Base-by-base conservation (phyloP, 371 early-diverging fungal species). In the Thermomucor indicae-seudaticae region DNA sequence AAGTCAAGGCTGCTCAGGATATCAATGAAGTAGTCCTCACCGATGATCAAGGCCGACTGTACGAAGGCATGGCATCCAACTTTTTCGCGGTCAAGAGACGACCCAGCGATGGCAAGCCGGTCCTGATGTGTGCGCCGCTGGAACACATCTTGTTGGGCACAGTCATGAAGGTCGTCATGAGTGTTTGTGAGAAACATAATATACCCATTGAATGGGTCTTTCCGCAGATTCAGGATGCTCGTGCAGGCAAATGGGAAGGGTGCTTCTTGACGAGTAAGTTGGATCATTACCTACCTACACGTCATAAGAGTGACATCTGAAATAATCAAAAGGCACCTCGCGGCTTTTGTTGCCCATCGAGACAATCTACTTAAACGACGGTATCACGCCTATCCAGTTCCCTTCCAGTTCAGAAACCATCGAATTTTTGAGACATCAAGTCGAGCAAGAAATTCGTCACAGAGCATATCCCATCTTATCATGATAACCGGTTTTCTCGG, bases 11-110 rank as follows among this genome's bases (percentile, higher is more conserved):
- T n/a, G n/a, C n/a, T n/a, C n/a, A 53, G 14, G 76, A 77, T 41
- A 57, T 77, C 12, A 80, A 81, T 47, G 84, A 85, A 51, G 72
- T 81, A 1, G 47, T 85, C 0, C 48, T 85, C 49, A 55, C 65
- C 19, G 81, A 85, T 44, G 53, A 70, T 11, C 16, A 49, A 7
- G 70, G 70, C 0, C 63, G 71, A 16, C 20, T 86, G 2, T 83
- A 81, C 47, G 85, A 86, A 51, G 86, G 86, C 7, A 69, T 84
- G 47, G 67, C 80, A 2, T 83, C 83, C 44, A 86, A 86, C 46
- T 81, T 86, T 47, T 80, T 78, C 52, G 78, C 67, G 0, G 66
- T 81, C 20, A n/a, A n/a, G n/a, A 44, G 24, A 2, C 43, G 48
- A 2, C 28, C 32, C 6, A 43, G 54, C 6, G 53, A 59, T 24